Evolutionary conservation across 2,329 filamentous ascomycete species (phyloP).

Genomic region (Apiospora koreana): DNA sequence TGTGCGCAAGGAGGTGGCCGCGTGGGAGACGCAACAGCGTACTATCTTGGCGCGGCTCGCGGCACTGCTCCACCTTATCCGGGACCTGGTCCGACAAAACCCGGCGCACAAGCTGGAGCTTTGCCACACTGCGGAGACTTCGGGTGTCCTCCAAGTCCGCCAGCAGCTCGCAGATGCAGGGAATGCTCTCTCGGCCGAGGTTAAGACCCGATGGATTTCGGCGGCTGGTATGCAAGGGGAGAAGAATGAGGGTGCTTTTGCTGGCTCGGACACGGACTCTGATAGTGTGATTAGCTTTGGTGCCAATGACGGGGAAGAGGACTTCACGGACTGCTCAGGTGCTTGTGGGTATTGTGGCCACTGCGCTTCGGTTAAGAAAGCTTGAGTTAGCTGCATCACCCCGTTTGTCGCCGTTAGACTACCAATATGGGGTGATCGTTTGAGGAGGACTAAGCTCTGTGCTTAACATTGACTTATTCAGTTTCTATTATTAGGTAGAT

Average conservation of each 20-base stretch:
- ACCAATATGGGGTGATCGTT: too few relatives aligned
- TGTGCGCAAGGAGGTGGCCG: slow-evolving; percentile 9
- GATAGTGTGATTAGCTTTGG: background rate
- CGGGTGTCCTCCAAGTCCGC: slow-evolving; percentile 6
- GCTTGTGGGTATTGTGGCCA: slow-evolving; percentile 14
- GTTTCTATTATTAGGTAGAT: too few relatives aligned
- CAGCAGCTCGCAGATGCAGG: slow-evolving; percentile 3
- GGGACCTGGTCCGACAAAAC: background rate
- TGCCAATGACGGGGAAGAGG: slow-evolving; percentile 10
- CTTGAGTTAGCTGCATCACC: background rate
- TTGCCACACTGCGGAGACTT: background rate
- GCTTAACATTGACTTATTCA: too few relatives aligned
- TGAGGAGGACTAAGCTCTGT: too few relatives aligned
- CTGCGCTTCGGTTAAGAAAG: background rate
- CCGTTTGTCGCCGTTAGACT: too few relatives aligned
- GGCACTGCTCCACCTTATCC: slow-evolving; percentile 14
- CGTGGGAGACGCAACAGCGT: slow-evolving; percentile 12
- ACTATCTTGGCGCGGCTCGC: slow-evolving; percentile 1
- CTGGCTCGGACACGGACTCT: slow-evolving; percentile 9
- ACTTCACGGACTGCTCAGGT: slow-evolving; percentile 13
- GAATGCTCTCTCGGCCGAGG: slow-evolving; percentile 4
- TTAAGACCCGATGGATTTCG: slow-evolving; percentile 12
- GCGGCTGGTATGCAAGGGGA: background rate
- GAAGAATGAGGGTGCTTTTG: background rate
- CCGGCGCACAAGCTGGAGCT: slow-evolving; percentile 10